Evolutionary conservation across 352 stramenopile genomes (phyloP).

Genomic region (Phytophthora kernoviae): DNA sequence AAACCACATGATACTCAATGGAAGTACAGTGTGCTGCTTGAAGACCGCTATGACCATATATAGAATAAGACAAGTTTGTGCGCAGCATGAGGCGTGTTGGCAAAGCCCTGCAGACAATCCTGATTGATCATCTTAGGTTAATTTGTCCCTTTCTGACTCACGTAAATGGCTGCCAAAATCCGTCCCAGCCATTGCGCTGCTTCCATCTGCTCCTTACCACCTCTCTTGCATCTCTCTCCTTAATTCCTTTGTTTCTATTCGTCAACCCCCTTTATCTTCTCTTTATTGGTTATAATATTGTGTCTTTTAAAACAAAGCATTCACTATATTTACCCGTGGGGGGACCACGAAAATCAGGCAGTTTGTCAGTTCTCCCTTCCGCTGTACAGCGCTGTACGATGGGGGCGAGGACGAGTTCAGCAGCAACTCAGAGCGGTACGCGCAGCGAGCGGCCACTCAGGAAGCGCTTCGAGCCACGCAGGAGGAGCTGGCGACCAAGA

Average conservation of each 20-base stretch:
- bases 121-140: too few relatives aligned
- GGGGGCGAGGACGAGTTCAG: slow-evolving; percentile 42
- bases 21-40: too few relatives aligned
- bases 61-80: too few relatives aligned
- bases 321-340: background rate
- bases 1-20: too few relatives aligned
- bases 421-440: slow-evolving; percentile 73
- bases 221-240: too few relatives aligned
- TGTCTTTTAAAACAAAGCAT: background rate
- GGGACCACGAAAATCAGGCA: background rate
- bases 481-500: slow-evolving; percentile 78
- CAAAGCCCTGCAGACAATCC: too few relatives aligned
- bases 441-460: slow-evolving; percentile 60
- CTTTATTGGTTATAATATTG: background rate
- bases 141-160: too few relatives aligned
- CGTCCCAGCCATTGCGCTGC: too few relatives aligned
- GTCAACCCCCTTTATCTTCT: background rate
- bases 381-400: slow-evolving; percentile 1
- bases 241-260: background rate
- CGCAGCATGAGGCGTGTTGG: too few relatives aligned
- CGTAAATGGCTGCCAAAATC: too few relatives aligned
- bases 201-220: too few relatives aligned
- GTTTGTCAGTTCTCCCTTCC: background rate
- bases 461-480: slow-evolving; percentile 78
- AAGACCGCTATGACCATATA: too few relatives aligned